A percentile compares a stretch with the other conserved stretches of the same genome.
Conservation (phyloP, 306 rosid genomes). For the Ceratonia siliqua region DNA sequence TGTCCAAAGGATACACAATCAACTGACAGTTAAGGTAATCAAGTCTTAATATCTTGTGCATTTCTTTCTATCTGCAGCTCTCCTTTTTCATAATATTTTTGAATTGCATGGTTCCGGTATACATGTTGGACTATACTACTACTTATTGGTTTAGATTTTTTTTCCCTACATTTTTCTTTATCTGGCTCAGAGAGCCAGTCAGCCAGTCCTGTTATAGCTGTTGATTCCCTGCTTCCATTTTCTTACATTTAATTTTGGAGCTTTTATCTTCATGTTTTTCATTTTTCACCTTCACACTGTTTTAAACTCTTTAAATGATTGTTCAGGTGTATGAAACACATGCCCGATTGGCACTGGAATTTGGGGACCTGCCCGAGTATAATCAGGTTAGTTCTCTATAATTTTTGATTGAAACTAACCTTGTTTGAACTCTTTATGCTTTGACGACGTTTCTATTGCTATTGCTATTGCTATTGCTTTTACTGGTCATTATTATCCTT, state of each 20-base stretch:
- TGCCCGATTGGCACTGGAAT: constrained; percentile 85
- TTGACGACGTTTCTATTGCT: constrained; percentile 5
- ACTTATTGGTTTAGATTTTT: not conserved
- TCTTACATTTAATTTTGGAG: not conserved
- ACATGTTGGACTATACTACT: constrained; percentile 26
- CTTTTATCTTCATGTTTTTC: not conserved
- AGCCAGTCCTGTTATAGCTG: not conserved
- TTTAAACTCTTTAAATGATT: constrained; percentile 19
- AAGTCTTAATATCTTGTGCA: constrained; percentile 33
- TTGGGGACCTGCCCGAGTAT: constrained; percentile 92
- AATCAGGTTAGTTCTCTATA: constrained; percentile 71
- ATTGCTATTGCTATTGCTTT: not conserved
- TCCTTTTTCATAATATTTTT: constrained; percentile 20
- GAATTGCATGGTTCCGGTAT: constrained; percentile 55
- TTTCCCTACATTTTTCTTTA: not conserved
- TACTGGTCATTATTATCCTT: constrained; percentile 17
- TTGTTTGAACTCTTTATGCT: not conserved
- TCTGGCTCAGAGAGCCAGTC: not conserved
- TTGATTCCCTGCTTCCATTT: not conserved
- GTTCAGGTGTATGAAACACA: constrained; percentile 96
- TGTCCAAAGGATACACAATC: constrained; percentile 86
- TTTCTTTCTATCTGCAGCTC: not conserved
- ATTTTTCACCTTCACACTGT: constrained; percentile 9
- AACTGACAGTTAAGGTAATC: constrained; percentile 84
- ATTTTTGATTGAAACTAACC: not conserved